Evolutionary conservation across 345 rosid genomes (phyloP).

Genomic region (Chamaenerion angustifolium): DNA sequence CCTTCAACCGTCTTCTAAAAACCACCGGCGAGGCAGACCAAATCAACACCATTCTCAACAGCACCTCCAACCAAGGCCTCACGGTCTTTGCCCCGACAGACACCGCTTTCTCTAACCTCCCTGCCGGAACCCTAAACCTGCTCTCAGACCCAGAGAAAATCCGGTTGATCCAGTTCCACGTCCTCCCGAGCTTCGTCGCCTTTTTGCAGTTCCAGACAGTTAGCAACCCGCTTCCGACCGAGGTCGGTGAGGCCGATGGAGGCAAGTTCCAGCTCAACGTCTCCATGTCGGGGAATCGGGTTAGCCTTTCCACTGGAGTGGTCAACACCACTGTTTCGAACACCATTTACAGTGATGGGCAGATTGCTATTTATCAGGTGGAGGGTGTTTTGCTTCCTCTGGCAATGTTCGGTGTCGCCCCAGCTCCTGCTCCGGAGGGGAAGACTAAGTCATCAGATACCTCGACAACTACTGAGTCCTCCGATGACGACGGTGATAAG

Average conservation of each 20-base stretch:
- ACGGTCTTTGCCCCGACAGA: slow-evolving; percentile 78
- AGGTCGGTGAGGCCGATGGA: slow-evolving; percentile 48
- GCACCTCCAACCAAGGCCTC: slow-evolving; percentile 47
- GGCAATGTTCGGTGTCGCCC: slow-evolving; percentile 30
- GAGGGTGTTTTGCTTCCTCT: slow-evolving; percentile 70
- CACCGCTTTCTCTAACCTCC: slow-evolving; percentile 53
- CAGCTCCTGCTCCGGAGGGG: slow-evolving; percentile 4
- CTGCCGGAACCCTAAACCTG: slow-evolving; percentile 54
- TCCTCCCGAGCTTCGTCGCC: slow-evolving; percentile 47
- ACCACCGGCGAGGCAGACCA: slow-evolving; percentile 56
- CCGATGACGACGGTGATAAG: slow-evolving; percentile 12
- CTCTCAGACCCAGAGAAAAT: slow-evolving; percentile 55
- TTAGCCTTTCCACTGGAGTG: slow-evolving; percentile 69
- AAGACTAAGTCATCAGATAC: slow-evolving; percentile 10
- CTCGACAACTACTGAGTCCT: slow-evolving; percentile 24
- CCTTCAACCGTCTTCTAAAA: slow-evolving; percentile 47
- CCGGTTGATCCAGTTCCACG: slow-evolving; percentile 68
- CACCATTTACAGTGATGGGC: slow-evolving; percentile 35
- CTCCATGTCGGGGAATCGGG: slow-evolving; percentile 62
- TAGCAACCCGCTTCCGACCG: slow-evolving; percentile 81
- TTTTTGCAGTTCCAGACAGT: slow-evolving; percentile 65
- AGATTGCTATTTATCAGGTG: slow-evolving; percentile 64
- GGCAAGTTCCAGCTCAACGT: slow-evolving; percentile 59
- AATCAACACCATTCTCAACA: slow-evolving; percentile 59
- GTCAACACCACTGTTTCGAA: slow-evolving; percentile 50